Evolutionary conservation across 495 filamentous ascomycete genomes (phyloP).

Genomic region (Glutinoglossum americanum): DNA sequence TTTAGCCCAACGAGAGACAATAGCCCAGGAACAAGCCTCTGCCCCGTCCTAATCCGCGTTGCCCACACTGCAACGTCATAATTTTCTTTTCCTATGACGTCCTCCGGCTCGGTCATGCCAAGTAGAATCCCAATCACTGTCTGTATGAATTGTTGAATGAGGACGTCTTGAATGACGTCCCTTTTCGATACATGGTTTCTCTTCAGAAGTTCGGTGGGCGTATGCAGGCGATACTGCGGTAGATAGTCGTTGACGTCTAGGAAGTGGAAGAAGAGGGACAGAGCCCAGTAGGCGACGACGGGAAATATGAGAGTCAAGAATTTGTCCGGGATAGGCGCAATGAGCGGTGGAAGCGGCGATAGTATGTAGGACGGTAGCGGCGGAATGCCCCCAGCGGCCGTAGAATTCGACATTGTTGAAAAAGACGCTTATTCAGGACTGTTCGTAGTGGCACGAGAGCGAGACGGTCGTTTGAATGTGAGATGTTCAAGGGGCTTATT

Average conservation of each 20-base stretch:
- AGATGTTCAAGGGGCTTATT: background rate
- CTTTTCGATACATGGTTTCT: constrained; percentile 5
- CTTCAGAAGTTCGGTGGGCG: constrained; percentile 6
- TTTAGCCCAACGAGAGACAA: constrained; percentile 5
- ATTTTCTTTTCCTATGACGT: constrained; percentile 3
- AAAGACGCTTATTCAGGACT: background rate
- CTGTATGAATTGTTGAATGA: constrained; percentile 7
- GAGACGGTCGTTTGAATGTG: background rate
- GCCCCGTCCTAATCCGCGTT: constrained; percentile 2
- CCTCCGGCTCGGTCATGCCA: constrained; percentile 5
- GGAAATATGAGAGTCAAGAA: constrained; percentile 51
- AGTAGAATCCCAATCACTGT: constrained; percentile 5
- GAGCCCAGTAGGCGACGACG: constrained; percentile 69
- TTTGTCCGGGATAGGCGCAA: constrained; percentile 63
- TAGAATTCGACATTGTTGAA: constrained; percentile 2
- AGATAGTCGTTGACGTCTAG: constrained; percentile 68
- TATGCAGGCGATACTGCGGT: constrained; percentile 52
- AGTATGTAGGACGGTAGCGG: constrained; percentile 57
- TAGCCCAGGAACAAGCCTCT: background rate
- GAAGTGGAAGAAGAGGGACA: constrained; percentile 72
- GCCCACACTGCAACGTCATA: constrained; percentile 8
- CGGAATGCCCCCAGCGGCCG: constrained; percentile 29
- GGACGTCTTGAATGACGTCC: constrained; percentile 7
- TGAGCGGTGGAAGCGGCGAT: constrained; percentile 39
- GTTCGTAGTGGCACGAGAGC: background rate